Evolutionary conservation across 805 yeast species (phyloP).

Genomic region (Saccharomyces eubayanus): DNA sequence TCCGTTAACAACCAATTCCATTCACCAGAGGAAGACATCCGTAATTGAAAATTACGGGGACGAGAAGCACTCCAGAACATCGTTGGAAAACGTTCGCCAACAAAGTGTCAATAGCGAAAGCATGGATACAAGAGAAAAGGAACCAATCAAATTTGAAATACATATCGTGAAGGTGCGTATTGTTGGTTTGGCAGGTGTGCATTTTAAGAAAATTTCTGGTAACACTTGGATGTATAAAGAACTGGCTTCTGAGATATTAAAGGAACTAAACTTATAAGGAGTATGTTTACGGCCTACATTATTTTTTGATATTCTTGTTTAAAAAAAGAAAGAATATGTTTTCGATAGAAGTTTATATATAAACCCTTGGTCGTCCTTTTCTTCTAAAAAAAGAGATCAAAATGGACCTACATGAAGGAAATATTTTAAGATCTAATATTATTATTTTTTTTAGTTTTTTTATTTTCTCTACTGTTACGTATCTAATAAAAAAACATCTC

Average conservation of each 20-base stretch:
- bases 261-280: slow-evolving; percentile 52
- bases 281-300: background rate
- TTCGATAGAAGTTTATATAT: background rate
- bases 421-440: background rate
- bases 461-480: background rate
- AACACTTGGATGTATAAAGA: slow-evolving; percentile 93
- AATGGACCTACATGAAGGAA: background rate
- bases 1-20: slow-evolving; percentile 48
- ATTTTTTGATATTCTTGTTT: background rate
- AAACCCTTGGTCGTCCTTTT: background rate
- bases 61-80: slow-evolving; percentile 1
- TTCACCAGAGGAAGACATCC: slow-evolving; percentile 23
- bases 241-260: slow-evolving; percentile 75
- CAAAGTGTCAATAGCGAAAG: slow-evolving; percentile 20
- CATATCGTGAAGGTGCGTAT: slow-evolving; percentile 88
- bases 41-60: slow-evolving; percentile 3
- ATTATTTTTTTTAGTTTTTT: background rate
- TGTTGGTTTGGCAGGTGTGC: slow-evolving; percentile 86
- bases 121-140: slow-evolving; percentile 28
- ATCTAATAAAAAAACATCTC: background rate
- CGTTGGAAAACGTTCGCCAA: slow-evolving; percentile 36
- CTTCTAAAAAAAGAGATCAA: background rate
- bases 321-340: background rate
- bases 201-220: slow-evolving; percentile 86
- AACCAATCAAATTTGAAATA: slow-evolving; percentile 81